Percentiles rank a stretch among this genome's conserved stretches.
phyloP scores from a whole-genome alignment of 192 early-diverging fungal species.

The Phycomyces nitens region DNA sequence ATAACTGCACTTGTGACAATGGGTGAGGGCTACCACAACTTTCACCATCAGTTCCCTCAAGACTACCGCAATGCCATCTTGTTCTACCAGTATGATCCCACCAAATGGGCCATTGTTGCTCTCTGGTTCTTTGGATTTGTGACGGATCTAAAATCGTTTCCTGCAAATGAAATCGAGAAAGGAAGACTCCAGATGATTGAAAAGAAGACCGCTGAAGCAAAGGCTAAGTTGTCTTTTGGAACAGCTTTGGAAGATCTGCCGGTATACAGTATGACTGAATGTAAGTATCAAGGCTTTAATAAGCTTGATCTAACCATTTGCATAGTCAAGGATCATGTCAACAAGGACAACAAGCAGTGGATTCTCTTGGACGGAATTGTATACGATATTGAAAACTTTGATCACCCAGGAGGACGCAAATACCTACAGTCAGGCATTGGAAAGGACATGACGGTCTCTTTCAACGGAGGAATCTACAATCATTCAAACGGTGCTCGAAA shows the following conservation, averaged over 20 bases:
- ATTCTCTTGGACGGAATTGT: constrained; percentile 82
- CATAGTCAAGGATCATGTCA: constrained; percentile 52
- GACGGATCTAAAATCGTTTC: constrained; percentile 71
- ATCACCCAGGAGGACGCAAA: constrained; percentile 85
- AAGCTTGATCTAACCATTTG: no score
- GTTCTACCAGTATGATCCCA: constrained; percentile 79
- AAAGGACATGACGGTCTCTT: constrained; percentile 76
- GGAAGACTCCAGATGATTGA: constrained; percentile 76
- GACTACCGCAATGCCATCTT: constrained; percentile 83
- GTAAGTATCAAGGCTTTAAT: no score
- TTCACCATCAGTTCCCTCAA: constrained; percentile 84
- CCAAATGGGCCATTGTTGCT: constrained; percentile 75
- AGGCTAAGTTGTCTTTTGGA: constrained; percentile 70
- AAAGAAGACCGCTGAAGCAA: constrained; percentile 63
- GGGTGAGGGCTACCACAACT: constrained; percentile 86
- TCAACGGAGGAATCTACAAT: constrained; percentile 87
- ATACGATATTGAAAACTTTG: constrained; percentile 80
- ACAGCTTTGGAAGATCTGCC: constrained; percentile 65
- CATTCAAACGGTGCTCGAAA: constrained; percentile 89
- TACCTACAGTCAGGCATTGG: constrained; percentile 71
- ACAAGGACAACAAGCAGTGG: constrained; percentile 66
- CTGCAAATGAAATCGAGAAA: constrained; percentile 77
- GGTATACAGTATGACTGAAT: constrained; percentile 61
- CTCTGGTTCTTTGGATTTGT: constrained; percentile 63
- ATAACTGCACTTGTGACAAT: constrained; percentile 75